A percentile compares a stretch with the other conserved stretches of the same genome.
phyloP scores from a whole-genome alignment of 164 flowering plant species.

The Chloranthus sessilifolius region DNA sequence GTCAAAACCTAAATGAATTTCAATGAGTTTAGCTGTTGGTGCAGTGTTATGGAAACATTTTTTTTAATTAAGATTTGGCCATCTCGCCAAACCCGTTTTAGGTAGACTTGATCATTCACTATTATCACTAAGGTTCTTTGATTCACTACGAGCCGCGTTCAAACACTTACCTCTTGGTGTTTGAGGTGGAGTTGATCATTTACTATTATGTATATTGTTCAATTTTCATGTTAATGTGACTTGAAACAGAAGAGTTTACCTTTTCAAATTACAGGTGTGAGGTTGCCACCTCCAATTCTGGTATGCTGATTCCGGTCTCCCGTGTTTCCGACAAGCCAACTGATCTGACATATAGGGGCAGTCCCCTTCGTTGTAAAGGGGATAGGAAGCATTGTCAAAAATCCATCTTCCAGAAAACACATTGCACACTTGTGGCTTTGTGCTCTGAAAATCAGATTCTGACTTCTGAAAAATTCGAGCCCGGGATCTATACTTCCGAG shows the following conservation, averaged over 20 bases:
- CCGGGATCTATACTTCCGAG: conserved; percentile 40
- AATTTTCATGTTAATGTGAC: too few relatives aligned
- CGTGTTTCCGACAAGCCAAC: conserved; percentile 84
- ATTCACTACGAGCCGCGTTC: too few relatives aligned
- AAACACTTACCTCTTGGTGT: too few relatives aligned
- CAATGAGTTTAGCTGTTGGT: too few relatives aligned
- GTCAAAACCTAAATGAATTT: too few relatives aligned
- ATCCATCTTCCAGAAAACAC: conserved; percentile 86
- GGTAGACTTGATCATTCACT: too few relatives aligned
- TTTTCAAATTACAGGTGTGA: conserved; percentile 68
- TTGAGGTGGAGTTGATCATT: too few relatives aligned
- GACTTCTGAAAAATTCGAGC: conserved; percentile 15
- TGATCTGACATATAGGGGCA: conserved; percentile 98
- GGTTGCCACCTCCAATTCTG: conserved; percentile 99
- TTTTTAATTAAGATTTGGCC: too few relatives aligned
- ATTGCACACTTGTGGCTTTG: conserved; percentile 43
- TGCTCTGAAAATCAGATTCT: conserved; percentile 15
- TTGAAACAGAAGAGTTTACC: conserved; percentile 41
- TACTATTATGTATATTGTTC: too few relatives aligned
- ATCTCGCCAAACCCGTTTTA: too few relatives aligned
- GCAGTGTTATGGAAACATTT: too few relatives aligned
- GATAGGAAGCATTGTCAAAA: conserved; percentile 63
- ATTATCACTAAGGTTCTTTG: too few relatives aligned
- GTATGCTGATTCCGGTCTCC: conserved; percentile 71
- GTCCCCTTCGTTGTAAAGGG: conserved; percentile 64